Base-by-base conservation (phyloP, 352 stramenopile species). In the Aphanomyces astaci region DNA sequence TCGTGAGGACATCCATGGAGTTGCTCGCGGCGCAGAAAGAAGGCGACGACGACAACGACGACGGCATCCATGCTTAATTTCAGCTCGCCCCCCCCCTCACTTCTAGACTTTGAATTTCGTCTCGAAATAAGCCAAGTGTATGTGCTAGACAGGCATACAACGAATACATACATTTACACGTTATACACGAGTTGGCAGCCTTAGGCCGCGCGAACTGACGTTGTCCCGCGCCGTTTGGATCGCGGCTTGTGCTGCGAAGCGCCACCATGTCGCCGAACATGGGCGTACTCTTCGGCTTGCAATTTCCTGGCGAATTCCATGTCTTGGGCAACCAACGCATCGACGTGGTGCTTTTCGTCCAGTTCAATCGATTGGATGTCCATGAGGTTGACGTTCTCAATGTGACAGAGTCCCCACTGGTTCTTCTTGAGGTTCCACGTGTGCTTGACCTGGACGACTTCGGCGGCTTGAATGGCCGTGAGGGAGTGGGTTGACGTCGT, bases 1-100 rank as follows among this genome's bases (percentile, higher is more conserved):
- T 85, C 24, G 77, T 94, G 69, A 87, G 90, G 57, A 78, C 71
- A 25, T 82, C 82, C 39, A 92, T 92, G 82, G 86, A 94, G 28
- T 43, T 15, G 40, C 43, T 68, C 3, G 62, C 48, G 2, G 48
- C 43, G 10, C 33, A 66, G n/a, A 5, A 31, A 2, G 11, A 9
- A 19, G n/a, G 15, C 2, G 51, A 68, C 36, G 60, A 59, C 43
- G 33, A 68, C 36, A 43, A 15, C 15, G 36, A 7, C 15, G 36
- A n/a, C n/a, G n/a, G n/a, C n/a, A n/a, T n/a, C n/a, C n/a, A n/a
- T n/a, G n/a, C n/a, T n/a, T n/a, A n/a, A n/a, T n/a, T n/a, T n/a
- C n/a, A n/a, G n/a, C n/a, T n/a, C n/a, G n/a, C n/a, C n/a, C n/a
- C n/a, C n/a, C n/a, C n/a, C n/a, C n/a, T n/a, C n/a, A n/a, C n/a